Evolutionary conservation across 2,329 filamentous ascomycete genomes (phyloP).

Genomic region (Botrytis sinoallii): DNA sequence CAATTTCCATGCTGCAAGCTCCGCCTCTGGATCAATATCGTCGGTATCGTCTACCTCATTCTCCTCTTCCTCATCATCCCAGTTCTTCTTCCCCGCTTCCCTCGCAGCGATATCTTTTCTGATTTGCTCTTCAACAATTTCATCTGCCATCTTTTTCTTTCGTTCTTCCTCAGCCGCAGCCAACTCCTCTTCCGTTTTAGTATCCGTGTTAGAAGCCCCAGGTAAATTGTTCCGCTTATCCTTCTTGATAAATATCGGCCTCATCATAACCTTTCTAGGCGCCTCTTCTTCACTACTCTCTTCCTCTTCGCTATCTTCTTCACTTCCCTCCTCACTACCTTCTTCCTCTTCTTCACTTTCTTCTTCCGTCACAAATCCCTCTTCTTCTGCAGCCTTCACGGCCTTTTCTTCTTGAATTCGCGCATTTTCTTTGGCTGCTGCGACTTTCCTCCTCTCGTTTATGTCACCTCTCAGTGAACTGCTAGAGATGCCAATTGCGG

Average conservation of each 20-base stretch:
- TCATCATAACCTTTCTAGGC: conserved; percentile 55
- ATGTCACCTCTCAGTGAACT: conserved; percentile 53
- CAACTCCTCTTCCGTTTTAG: conserved; percentile 43
- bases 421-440: conserved; percentile 47
- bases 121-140: conserved; percentile 83
- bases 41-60: conserved; percentile 87
- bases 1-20: conserved; percentile 90
- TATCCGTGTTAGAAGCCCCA: conserved; percentile 32
- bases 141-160: conserved; percentile 69
- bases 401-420: conserved; percentile 47
- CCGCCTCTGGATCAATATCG: conserved; percentile 78
- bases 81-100: conserved; percentile 75
- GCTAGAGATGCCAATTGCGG: conserved; percentile 55
- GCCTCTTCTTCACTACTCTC: conserved; percentile 55
- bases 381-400: conserved; percentile 47
- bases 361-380: conserved; percentile 57
- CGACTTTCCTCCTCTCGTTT: conserved; percentile 46
- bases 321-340: conserved; percentile 37
- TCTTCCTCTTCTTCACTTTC: conserved; percentile 42
- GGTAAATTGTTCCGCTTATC: conserved; percentile 45
- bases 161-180: conserved; percentile 57
- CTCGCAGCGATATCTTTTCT: conserved; percentile 75
- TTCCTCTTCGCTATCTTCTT: conserved; percentile 35
- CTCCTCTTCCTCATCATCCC: conserved; percentile 71
- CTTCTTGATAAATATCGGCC: conserved; percentile 63